Evolutionary conservation across 441 rosid genomes (phyloP).

Genomic region (Melastoma candidum): DNA sequence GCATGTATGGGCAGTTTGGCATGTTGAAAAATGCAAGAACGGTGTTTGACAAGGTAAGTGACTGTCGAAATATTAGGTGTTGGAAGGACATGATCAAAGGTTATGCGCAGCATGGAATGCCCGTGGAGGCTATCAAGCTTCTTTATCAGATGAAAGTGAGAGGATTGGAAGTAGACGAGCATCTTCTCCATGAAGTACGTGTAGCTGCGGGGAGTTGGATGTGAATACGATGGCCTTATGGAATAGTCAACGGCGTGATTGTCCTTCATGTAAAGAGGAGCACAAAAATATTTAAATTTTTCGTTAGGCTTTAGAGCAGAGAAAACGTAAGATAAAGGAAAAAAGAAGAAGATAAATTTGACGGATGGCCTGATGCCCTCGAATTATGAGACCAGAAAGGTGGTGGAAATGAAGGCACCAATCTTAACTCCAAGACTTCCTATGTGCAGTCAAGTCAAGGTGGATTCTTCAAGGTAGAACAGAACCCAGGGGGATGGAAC

Average conservation of each 20-base stretch:
- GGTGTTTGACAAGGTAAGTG: conserved; percentile 25
- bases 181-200: conserved; percentile 11
- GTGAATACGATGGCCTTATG: too few species aligned
- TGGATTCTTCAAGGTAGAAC: conserved; percentile 18
- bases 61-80: conserved; percentile 21
- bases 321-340: too few species aligned
- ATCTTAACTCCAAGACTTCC: conserved; percentile 31
- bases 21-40: conserved; percentile 36
- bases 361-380: conserved; percentile 19
- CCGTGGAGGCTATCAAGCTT: conserved; percentile 44
- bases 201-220: conserved; percentile 8
- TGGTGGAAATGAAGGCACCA: conserved; percentile 32
- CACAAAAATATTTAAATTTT: too few species aligned
- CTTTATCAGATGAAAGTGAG: conserved; percentile 52
- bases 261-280: too few species aligned
- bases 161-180: conserved; percentile 8
- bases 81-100: conserved; percentile 51
- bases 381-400: conserved; percentile 37
- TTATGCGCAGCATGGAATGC: conserved; percentile 33
- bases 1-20: conserved; percentile 55
- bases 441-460: conserved; percentile 11
- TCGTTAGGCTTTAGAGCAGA: too few species aligned
- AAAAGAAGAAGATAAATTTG: too few species aligned
- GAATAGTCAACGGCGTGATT: too few species aligned
- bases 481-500: too few species aligned